A percentile compares a stretch with the other conserved stretches of the same genome.
Conservation (phyloP, 2,329 filamentous ascomycete genomes). For the Aspergillus alliaceus region DNA sequence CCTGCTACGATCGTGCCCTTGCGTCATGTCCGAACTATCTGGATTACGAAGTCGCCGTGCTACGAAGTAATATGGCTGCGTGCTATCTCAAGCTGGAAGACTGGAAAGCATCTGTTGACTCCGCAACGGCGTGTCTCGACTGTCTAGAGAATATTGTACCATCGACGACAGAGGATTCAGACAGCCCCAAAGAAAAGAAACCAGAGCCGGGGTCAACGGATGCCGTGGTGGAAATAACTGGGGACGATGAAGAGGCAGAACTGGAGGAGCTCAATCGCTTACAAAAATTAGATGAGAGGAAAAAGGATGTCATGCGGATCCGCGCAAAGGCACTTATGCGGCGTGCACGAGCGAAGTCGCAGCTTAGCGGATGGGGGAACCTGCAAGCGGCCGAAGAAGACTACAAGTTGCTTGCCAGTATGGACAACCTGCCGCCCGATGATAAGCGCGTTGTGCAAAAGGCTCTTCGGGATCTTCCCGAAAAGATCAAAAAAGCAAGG, state of each 20-base stretch:
- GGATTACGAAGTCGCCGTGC: constrained; percentile 82
- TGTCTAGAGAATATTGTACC: constrained; percentile 64
- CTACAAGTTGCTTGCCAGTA: constrained; percentile 67
- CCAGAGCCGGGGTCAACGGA: constrained; percentile 11
- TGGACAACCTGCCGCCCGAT: constrained; percentile 59
- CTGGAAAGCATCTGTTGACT: constrained; percentile 79
- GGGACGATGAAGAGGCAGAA: constrained; percentile 39
- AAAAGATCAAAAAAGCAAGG: constrained; percentile 72
- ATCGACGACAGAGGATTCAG: constrained; percentile 29
- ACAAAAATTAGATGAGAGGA: constrained; percentile 47
- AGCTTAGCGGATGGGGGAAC: constrained; percentile 75
- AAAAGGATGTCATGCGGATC: constrained; percentile 71
- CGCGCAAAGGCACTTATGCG: constrained; percentile 80
- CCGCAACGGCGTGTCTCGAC: constrained; percentile 71
- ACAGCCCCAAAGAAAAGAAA: constrained; percentile 15
- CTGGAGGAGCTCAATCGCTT: constrained; percentile 45
- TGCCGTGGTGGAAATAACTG: constrained; percentile 52
- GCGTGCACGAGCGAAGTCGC: constrained; percentile 69
- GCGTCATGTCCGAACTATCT: constrained; percentile 78
- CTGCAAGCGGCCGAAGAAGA: constrained; percentile 78
- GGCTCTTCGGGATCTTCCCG: constrained; percentile 66
- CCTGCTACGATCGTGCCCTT: constrained; percentile 78
- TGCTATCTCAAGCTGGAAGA: constrained; percentile 82
- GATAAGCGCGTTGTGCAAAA: constrained; percentile 68
- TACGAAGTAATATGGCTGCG: constrained; percentile 85